Percentiles rank a stretch among this genome's conserved stretches.
Conservation (phyloP, 2,329 filamentous ascomycete genomes). For the Fusarium lateritium region DNA sequence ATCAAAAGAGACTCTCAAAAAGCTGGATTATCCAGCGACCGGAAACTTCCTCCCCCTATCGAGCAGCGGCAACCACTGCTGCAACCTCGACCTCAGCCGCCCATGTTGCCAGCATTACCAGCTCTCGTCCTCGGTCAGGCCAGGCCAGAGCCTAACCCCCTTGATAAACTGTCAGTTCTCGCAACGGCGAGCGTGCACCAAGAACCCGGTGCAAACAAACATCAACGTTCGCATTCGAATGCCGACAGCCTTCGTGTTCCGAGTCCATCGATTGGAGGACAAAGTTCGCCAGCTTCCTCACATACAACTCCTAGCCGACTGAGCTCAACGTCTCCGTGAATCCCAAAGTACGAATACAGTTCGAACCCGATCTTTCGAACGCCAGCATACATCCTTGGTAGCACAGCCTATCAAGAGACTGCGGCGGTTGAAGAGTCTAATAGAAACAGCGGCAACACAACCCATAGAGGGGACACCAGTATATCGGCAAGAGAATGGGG, state of each 20-base stretch:
- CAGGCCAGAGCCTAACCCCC: constrained; percentile 39
- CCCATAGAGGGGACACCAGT: neutral
- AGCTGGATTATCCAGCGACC: constrained; percentile 11
- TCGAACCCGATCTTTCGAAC: constrained; percentile 32
- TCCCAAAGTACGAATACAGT: constrained; percentile 40
- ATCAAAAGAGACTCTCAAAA: constrained; percentile 45
- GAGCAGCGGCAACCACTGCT: constrained; percentile 43
- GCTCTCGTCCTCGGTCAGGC: constrained; percentile 47
- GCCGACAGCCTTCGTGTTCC: constrained; percentile 46
- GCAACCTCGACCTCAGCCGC: constrained; percentile 42
- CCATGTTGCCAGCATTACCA: constrained; percentile 38
- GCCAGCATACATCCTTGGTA: constrained; percentile 6
- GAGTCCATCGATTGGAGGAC: constrained; percentile 40
- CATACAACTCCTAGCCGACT: constrained; percentile 43
- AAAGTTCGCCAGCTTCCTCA: constrained; percentile 44
- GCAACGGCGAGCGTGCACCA: constrained; percentile 56
- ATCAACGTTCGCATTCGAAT: constrained; percentile 37
- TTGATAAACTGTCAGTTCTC: constrained; percentile 58
- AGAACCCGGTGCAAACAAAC: constrained; percentile 45
- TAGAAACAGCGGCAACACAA: neutral
- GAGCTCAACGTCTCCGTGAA: constrained; percentile 46
- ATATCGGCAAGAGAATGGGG: constrained; percentile 8
- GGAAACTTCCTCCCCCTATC: constrained; percentile 27
- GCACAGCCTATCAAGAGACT: constrained; percentile 22
- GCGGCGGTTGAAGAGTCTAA: neutral